A percentile compares a stretch with the other conserved stretches of the same genome.
Conservation (phyloP, 768 basidiomycete species). For the Phlebiopsis gigantea region DNA sequence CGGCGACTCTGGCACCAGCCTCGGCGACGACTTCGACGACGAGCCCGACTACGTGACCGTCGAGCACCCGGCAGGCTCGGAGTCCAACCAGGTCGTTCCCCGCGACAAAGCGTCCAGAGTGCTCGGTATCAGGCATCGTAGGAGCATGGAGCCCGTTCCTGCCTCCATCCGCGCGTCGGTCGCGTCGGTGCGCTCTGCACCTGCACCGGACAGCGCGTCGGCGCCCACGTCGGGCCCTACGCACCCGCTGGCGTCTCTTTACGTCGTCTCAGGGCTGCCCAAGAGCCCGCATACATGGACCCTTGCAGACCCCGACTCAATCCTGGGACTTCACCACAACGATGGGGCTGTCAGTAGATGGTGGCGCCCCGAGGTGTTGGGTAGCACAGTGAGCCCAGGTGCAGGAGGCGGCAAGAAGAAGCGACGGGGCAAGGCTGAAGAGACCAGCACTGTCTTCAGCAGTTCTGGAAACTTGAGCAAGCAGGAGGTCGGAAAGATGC, state of each 20-base stretch:
- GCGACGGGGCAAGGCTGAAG: constrained; percentile 54
- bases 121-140: constrained; percentile 68
- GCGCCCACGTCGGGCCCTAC: constrained; percentile 62
- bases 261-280: constrained; percentile 84
- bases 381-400: constrained; percentile 81
- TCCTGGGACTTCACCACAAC: constrained; percentile 73
- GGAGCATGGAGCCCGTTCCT: constrained; percentile 83
- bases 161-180: constrained; percentile 72
- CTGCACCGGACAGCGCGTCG: constrained; percentile 38
- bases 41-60: constrained; percentile 73
- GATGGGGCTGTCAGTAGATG: constrained; percentile 84
- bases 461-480: constrained; percentile 79
- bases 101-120: constrained; percentile 74
- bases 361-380: constrained; percentile 90
- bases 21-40: constrained; percentile 57
- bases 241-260: constrained; percentile 75
- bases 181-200: constrained; percentile 64
- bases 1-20: constrained; percentile 18
- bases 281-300: constrained; percentile 91
- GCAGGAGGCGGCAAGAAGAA: constrained; percentile 77
- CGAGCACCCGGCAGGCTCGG: constrained; percentile 24
- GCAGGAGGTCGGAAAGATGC: constrained; percentile 85
- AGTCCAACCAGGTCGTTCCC: constrained; percentile 27
- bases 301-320: constrained; percentile 77
- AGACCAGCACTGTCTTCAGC: constrained; percentile 52